Percentiles rank a stretch among this genome's conserved stretches.
Conservation (phyloP, 140 eudicot species). For the Bidens hawaiensis region DNA sequence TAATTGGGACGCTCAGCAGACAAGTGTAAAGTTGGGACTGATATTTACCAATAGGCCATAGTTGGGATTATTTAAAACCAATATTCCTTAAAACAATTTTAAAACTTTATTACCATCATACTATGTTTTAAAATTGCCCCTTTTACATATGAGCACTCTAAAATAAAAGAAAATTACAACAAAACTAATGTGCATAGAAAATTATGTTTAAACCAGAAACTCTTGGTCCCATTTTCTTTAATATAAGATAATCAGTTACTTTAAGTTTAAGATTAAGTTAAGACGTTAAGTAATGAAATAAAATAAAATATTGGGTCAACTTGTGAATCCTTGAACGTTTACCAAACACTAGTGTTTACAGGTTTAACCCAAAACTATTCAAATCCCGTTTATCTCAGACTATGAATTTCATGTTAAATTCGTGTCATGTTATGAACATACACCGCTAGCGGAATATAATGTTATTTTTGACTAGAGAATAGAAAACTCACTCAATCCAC, state of each 20-base stretch:
- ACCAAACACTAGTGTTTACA: neutral
- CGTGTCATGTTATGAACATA: neutral
- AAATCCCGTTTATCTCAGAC: neutral
- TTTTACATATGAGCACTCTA: neutral
- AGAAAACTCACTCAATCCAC: slow-evolving; percentile 45
- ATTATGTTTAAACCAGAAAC: neutral
- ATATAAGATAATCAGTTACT: neutral
- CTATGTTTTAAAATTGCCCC: too few relatives aligned
- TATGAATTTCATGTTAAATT: neutral
- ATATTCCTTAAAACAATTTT: too few relatives aligned
- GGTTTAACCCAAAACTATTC: neutral
- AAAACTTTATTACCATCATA: too few relatives aligned
- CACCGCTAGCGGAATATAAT: neutral
- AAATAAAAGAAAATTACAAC: neutral
- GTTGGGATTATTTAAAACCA: too few relatives aligned
- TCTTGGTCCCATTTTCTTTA: too few relatives aligned
- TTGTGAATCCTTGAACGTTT: too few relatives aligned
- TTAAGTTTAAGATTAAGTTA: neutral
- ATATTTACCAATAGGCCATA: too few relatives aligned
- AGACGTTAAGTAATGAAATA: neutral
- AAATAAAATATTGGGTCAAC: too few relatives aligned
- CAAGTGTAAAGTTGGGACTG: too few relatives aligned
- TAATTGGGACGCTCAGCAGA: too few relatives aligned
- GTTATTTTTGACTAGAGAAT: neutral
- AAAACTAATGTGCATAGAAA: neutral